Conservation (phyloP, 345 rosid genomes). For the Heritiera fomes region DNA sequence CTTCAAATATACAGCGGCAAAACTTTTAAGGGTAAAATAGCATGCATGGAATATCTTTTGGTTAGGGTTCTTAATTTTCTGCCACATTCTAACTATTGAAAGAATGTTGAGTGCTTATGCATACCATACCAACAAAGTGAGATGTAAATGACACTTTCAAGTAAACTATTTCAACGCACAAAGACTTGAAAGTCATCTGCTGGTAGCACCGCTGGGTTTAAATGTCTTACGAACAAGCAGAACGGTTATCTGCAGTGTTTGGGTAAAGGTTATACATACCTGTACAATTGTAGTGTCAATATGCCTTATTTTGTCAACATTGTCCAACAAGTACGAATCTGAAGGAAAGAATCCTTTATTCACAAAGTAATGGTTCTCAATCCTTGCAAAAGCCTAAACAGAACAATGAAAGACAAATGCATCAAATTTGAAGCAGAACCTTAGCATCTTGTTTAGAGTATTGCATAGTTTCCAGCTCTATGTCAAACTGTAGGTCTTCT, state of each 20-base stretch:
- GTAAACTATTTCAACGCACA: not conserved
- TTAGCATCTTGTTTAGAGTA: not conserved
- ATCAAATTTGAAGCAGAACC: not conserved
- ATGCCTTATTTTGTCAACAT: slow-evolving; percentile 84
- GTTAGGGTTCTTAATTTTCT: not conserved
- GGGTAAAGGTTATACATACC: slow-evolving; percentile 40
- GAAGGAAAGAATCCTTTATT: slow-evolving; percentile 83
- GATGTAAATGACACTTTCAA: not conserved
- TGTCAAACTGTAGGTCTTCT: not conserved
- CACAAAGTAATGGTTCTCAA: slow-evolving; percentile 87
- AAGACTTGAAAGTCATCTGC: not conserved
- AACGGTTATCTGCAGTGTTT: not conserved
- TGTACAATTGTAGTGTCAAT: slow-evolving; percentile 80
- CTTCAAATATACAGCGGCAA: not conserved
- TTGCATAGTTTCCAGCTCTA: not conserved
- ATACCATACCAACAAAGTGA: not conserved
- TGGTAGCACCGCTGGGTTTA: not conserved
- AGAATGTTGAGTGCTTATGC: not conserved
- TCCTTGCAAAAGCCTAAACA: slow-evolving; percentile 95
- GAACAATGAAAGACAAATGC: slow-evolving; percentile 11
- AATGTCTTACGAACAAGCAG: not conserved
- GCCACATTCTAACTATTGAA: not conserved
- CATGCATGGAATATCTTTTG: not conserved
- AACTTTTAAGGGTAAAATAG: not conserved
- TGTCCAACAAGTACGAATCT: slow-evolving; percentile 80